phyloP scores from a whole-genome alignment of 139 green algal genomes.

The Chlorella sp. region DNA sequence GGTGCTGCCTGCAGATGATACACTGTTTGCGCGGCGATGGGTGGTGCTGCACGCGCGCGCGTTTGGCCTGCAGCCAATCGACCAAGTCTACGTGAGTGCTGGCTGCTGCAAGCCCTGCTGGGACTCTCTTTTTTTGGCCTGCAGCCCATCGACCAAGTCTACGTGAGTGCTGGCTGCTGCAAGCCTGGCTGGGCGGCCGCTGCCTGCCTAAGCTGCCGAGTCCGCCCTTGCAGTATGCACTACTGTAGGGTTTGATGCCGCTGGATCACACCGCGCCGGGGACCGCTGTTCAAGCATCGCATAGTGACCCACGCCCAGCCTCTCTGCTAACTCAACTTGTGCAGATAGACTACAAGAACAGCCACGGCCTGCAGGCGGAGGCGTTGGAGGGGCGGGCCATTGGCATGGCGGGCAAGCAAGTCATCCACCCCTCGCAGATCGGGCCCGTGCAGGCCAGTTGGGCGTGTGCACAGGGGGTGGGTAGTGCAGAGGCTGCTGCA shows the following conservation, averaged over 20 bases:
- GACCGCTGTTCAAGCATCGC: too few relatives aligned
- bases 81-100: constrained; percentile 40
- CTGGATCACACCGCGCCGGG: too few relatives aligned
- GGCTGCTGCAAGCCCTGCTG: too few relatives aligned
- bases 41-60: constrained; percentile 34
- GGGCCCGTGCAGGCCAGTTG: neutral
- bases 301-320: too few relatives aligned
- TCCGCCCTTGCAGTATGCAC: too few relatives aligned
- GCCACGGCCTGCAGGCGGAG: constrained; percentile 26
- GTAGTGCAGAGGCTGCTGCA: too few relatives aligned
- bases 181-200: too few relatives aligned
- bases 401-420: constrained; percentile 48
- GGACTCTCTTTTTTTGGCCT: neutral
- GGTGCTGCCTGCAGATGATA: constrained; percentile 14
- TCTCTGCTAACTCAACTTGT: too few relatives aligned
- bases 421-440: constrained; percentile 45
- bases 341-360: constrained; percentile 49
- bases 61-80: constrained; percentile 46
- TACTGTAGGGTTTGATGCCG: too few relatives aligned
- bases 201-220: too few relatives aligned
- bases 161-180: neutral
- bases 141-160: neutral
- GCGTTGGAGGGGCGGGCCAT: constrained; percentile 19
- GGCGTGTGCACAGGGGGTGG: too few relatives aligned
- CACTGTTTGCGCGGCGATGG: constrained; percentile 26